Base-by-base conservation (phyloP, 805 yeast species). In the Candida nanaspora region DNA sequence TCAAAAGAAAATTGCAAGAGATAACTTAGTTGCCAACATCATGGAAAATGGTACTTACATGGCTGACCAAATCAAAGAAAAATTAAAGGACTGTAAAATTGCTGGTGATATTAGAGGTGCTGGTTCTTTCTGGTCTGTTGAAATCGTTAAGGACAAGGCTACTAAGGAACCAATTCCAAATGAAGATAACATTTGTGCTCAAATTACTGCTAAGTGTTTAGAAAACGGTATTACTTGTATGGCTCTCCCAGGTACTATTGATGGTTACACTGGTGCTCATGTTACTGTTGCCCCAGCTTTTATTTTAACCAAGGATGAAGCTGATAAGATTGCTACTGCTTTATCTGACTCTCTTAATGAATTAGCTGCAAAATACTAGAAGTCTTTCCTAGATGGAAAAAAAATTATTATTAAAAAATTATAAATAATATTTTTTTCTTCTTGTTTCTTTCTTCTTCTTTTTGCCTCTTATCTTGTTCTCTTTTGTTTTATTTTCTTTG, bases 91-190 rank as follows among this genome's bases (percentile, higher is more conserved):
- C 13, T 47, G 57, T 35, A 55, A 59, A 41, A 45, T 58, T 62
- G 69, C 68, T 36, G 80, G 79, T 45, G 73, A 72, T 41, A 67
- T 74, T 26, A 66, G 80, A 61, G 81, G 81, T 33, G 49, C 66
- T 43, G 80, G 80, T 43, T 70, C 74, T 6, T 76, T 76, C 61
- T 71, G 79, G 72, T 67, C 73, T 1, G 44, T 74, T 42, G 80
- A 75, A 54, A 57, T 73, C 27, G 76, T 74, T 43, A 65, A 73
- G 50, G 61, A 72, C 52, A 66, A 64, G 38, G 52, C 37, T 11
- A 70, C 78, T 11, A 73, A 71, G 47, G 74, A 71, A 47, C 64
- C 70, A 34, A 70, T 72, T 49, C 62, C 60, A 20, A 43, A 50
- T 14, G 53, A 52, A 15, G 45, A 59, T 14, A 57, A 55, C 3